These are phyloP conservation scores for Sporormia fimetaria DNA, from an alignment of 495 filamentous ascomycete genomes.

Conservation along the genomic window DNA sequence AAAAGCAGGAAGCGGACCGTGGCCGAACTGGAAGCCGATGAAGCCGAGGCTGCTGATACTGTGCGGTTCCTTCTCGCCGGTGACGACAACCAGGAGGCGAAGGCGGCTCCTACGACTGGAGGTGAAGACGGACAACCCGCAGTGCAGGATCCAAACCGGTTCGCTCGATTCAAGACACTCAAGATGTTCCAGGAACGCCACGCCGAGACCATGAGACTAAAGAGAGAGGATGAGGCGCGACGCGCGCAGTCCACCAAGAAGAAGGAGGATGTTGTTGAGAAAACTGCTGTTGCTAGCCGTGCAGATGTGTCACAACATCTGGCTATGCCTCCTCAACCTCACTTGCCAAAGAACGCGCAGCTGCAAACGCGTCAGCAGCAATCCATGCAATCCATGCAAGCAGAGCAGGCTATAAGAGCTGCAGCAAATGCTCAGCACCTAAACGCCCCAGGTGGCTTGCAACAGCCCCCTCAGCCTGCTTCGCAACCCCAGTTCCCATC, in stretches of 20 bases:
- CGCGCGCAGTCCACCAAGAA: slow-evolving; percentile 32
- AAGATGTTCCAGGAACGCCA: slow-evolving; percentile 71
- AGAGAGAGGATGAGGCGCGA: slow-evolving; percentile 51
- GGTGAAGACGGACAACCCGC: slow-evolving; percentile 55
- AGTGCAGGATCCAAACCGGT: slow-evolving; percentile 57
- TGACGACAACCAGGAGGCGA: slow-evolving; percentile 67
- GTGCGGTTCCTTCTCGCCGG: slow-evolving; percentile 87
- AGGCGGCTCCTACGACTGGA: slow-evolving; percentile 44
- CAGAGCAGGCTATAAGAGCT: slow-evolving; percentile 13
- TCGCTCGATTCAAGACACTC: slow-evolving; percentile 82
- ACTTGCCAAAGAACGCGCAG: too few species aligned
- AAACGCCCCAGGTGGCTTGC: slow-evolving; percentile 6
- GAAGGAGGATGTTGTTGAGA: too few species aligned
- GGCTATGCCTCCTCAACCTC: too few species aligned
- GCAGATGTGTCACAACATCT: too few species aligned
- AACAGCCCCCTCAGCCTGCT: slow-evolving; percentile 18
- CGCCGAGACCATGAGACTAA: slow-evolving; percentile 54
- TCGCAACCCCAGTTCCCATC: slow-evolving; percentile 66
- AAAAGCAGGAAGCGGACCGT: slow-evolving; percentile 88
- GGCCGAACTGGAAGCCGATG: slow-evolving; percentile 86
- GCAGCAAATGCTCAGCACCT: slow-evolving; percentile 37
- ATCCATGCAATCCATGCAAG: slow-evolving; percentile 8
- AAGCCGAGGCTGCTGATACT: slow-evolving; percentile 76
- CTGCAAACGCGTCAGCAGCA: slow-evolving; percentile 30
- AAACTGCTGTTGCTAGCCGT: too few species aligned